Base-by-base conservation (phyloP, 2,329 filamentous ascomycete species). In the Neofusicoccum sp. region DNA sequence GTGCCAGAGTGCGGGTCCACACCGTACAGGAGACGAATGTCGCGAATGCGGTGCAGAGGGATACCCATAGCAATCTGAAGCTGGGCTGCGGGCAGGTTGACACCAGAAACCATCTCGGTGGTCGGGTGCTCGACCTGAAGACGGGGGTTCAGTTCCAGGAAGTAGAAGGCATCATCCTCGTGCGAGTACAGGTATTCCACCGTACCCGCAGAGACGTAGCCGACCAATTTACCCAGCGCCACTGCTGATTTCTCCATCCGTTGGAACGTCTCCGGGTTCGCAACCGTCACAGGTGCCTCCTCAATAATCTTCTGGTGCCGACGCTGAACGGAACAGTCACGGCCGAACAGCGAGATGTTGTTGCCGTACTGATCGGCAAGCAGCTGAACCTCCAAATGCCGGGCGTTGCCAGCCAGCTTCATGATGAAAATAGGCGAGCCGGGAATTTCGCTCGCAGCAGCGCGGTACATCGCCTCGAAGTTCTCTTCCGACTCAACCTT, bases 371-470 rank as follows among this genome's bases (percentile, higher is more conserved):
- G 93, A 83, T 99, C 96, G 68, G 95, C 96, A 61, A 99, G 85
- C 68, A 99, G 84, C 81, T 99, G 95, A 64, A 99, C 96, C 80
- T 99, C 95, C 81, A 99, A 83, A 85, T 99, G 95, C 70, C 95
- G 86, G 44, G 95, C 95, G 76, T 96, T 97, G 70, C 94, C 95
- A 56, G 95, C 95, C 67, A 99, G 84, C 87, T 99, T 97, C 95
- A 99, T 99, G 82, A 99, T 96, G 85, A 99, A 99, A 80, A 99
- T 99, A 70, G 96, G 95, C 34, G 95, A 99, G 52, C 96, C 96
- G 9, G 95, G 96, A 69, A 99, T 98, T 79, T 99, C 96, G 78
- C 90, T 96, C 4, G 95, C 93, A 28, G 96, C 95, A 49, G 94
- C 95, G 79, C 96, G 95, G 85, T 98, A 99, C 49, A 98, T 84